These are phyloP conservation scores for Parietaria judaica DNA, from an alignment of 306 rosid species.

Conservation along the genomic window DNA sequence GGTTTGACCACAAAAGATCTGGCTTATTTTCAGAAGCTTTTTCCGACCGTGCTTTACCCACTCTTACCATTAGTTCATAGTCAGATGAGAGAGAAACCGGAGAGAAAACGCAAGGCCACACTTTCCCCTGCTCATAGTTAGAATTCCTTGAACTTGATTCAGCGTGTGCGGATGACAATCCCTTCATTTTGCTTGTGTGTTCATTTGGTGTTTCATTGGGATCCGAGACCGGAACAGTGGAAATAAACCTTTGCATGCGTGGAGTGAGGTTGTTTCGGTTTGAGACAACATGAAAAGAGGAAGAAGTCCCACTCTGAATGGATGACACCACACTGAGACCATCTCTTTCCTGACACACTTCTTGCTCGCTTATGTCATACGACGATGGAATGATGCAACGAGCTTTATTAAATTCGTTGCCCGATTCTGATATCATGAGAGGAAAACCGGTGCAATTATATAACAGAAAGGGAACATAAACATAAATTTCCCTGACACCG, in stretches of 20 bases:
- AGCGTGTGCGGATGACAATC: conserved; percentile 18
- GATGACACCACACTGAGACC: conserved; percentile 60
- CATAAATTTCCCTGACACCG: conserved; percentile 66
- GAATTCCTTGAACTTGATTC: conserved; percentile 29
- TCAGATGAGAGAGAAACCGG: conserved; percentile 48
- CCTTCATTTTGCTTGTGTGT: conserved; percentile 22
- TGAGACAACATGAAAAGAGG: conserved; percentile 39
- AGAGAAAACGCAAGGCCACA: conserved; percentile 63
- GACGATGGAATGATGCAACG: conserved; percentile 57
- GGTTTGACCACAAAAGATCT: conserved; percentile 59
- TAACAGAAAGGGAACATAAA: conserved; percentile 73
- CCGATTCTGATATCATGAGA: conserved; percentile 45
- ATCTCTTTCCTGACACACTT: conserved; percentile 30
- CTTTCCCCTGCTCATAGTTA: conserved; percentile 49
- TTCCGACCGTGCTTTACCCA: conserved; percentile 41
- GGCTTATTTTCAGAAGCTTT: conserved; percentile 28
- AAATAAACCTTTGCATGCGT: conserved; percentile 16
- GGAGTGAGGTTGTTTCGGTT: conserved; percentile 35
- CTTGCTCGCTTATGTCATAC: conserved; percentile 39
- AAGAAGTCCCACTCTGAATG: conserved; percentile 17
- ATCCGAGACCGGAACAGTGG: conserved; percentile 25
- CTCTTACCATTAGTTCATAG: conserved; percentile 61
- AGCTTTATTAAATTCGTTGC: conserved; percentile 35
- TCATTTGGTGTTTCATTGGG: conserved; percentile 25
- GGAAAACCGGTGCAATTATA: conserved; percentile 87